Percentiles rank a stretch among this genome's conserved stretches.
These are phyloP conservation scores for Aureobasidium namibiae DNA, from an alignment of 2,329 filamentous ascomycete species.

Conservation along the genomic window DNA sequence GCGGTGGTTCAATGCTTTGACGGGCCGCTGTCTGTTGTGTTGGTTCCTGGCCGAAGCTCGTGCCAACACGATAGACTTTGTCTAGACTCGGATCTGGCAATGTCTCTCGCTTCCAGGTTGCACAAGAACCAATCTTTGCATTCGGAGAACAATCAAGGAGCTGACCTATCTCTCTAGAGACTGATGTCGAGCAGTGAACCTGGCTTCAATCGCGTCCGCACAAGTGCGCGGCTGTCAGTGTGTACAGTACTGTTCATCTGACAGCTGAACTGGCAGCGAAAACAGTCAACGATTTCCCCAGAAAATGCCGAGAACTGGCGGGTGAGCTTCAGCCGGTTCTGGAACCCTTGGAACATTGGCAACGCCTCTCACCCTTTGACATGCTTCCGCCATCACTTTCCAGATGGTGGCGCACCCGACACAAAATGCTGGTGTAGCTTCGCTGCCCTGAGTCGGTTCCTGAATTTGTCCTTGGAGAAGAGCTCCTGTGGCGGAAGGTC, in stretches of 20 bases:
- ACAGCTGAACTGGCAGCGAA: not conserved
- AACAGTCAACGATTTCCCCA: not conserved
- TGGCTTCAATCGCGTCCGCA: not conserved
- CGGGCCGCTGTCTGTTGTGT: too few species aligned
- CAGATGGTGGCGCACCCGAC: not conserved
- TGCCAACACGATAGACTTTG: too few species aligned
- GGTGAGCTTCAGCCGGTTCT: not conserved
- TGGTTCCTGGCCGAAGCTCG: too few species aligned
- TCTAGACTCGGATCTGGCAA: too few species aligned
- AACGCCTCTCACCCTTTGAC: not conserved
- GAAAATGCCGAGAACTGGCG: not conserved
- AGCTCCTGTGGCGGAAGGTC: not conserved
- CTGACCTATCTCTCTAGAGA: not conserved
- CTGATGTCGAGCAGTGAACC: not conserved
- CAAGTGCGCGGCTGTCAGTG: too few species aligned
- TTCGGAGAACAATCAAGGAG: not conserved
- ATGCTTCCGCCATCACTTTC: not conserved
- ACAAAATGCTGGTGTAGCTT: not conserved
- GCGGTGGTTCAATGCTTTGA: not conserved
- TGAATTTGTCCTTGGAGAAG: not conserved
- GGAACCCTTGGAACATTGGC: slow-evolving; percentile 8
- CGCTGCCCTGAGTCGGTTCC: not conserved
- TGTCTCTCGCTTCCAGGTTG: too few species aligned
- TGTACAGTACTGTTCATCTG: too few species aligned
- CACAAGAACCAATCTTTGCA: not conserved